Evolutionary conservation across 1,284 basidiomycete species (phyloP).

Genomic region (Tilletia horrida): DNA sequence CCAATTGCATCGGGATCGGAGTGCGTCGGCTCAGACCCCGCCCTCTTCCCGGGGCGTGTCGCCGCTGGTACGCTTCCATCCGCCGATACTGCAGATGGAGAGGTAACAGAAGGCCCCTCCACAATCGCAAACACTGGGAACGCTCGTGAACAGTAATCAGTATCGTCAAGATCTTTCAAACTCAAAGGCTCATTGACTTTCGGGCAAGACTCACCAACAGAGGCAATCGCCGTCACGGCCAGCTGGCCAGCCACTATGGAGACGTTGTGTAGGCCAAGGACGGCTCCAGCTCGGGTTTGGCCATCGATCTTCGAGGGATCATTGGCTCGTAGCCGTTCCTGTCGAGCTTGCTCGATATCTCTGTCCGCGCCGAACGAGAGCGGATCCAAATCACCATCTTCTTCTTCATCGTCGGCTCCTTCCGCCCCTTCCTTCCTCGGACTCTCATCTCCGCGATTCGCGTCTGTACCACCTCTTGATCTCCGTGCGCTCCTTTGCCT

Average conservation of each 20-base stretch:
- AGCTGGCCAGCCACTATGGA: constrained; percentile 10
- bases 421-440: neutral
- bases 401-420: neutral
- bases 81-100: neutral
- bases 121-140: constrained; percentile 10
- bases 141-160: too few species aligned
- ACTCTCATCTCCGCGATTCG: neutral
- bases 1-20: constrained; percentile 7
- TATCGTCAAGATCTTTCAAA: too few species aligned
- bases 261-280: constrained; percentile 12
- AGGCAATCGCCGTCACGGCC: neutral
- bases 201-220: neutral
- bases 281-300: constrained; percentile 1
- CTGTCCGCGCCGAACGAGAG: constrained; percentile 1
- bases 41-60: neutral
- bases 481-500: neutral
- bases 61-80: too few species aligned
- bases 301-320: neutral
- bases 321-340: neutral
- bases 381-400: neutral
- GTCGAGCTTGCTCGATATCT: constrained; percentile 9
- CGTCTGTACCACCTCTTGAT: neutral
- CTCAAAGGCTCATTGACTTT: too few species aligned
- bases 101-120: neutral
- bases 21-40: neutral